Base-by-base conservation (phyloP, 192 early-diverging fungal species). In the Entomortierella lignicola region DNA sequence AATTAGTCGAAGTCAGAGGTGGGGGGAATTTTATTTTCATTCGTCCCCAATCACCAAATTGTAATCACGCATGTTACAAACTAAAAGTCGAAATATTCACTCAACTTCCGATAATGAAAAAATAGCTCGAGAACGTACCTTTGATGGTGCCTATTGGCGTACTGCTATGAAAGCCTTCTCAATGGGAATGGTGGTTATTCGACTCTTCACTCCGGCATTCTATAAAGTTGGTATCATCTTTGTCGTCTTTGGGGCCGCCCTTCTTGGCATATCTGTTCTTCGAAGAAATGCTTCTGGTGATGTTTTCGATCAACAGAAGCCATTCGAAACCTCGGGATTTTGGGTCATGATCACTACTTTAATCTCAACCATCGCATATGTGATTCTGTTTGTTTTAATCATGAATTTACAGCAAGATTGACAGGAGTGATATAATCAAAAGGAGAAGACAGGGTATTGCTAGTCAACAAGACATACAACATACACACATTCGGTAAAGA, bases 91-190 rank as follows among this genome's bases (percentile, higher is more conserved):
- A 7, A 27, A 52, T 23, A 27, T 50, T 47, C 48, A 42, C 30
- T 15, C 23, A 31, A 23, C n/a, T 18, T 65, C 50, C 20, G 31
- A 23, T 42, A 18, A 60, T 57, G 58, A 37, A 42, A 27, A 18
- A 47, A 11, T 60, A 89, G 88, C 88, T 11, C 69, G 84, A 2
- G 86, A 89, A 50, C 41, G 88, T n/a, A 89, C 88, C 0, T 89
- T 87, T 55, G 88, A 89, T 66, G 88, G 88, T 4, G 86, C 88
- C 25, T 89, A 89, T 69, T 86, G 86, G 86, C 50, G 88, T 43
- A 89, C 88, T 10, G 80, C 85, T 41, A 56, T 89, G 13, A 83
- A 84, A 12, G 50, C 88, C 37, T 87, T 89, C 48, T 85, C 85
- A 3, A 84, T 83, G 50, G 86, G 86, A 6, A 69, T 89, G 51